phyloP scores from a whole-genome alignment of 192 early-diverging fungal genomes.

The Spizellomyces punctatus region DNA sequence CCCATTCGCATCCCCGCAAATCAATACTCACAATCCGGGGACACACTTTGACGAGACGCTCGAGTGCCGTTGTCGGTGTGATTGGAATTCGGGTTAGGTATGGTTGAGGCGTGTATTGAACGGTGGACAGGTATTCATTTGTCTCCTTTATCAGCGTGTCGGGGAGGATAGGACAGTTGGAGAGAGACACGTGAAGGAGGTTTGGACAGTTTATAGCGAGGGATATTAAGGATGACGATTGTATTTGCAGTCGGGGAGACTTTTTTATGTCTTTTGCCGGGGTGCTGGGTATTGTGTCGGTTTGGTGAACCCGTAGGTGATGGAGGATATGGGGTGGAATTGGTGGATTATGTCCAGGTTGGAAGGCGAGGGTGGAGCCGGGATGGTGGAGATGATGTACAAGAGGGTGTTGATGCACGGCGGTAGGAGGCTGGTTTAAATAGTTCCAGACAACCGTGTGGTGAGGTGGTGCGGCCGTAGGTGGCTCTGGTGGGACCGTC shows the following conservation, averaged over 20 bases:
- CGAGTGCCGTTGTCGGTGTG: conserved; percentile 2
- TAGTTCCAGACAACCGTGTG: not conserved
- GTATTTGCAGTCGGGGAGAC: conserved; percentile 13
- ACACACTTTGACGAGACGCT: conserved; percentile 10
- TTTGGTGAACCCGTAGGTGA: no score
- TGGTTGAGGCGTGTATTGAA: conserved; percentile 10
- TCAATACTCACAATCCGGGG: conserved; percentile 24
- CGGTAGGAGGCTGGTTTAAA: not conserved
- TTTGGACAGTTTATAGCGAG: conserved; percentile 26
- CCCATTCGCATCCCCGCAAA: conserved; percentile 38
- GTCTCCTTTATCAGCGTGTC: conserved; percentile 33
- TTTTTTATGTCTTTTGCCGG: not conserved
- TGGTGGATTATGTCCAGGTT: not conserved
- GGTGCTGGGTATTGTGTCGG: not conserved
- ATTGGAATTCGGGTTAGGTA: conserved; percentile 28
- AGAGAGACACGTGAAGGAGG: conserved; percentile 24
- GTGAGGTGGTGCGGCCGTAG: conserved; percentile 8
- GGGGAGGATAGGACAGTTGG: conserved; percentile 14
- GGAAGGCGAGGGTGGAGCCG: conserved; percentile 4
- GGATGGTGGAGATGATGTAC: not conserved
- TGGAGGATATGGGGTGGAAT: not conserved
- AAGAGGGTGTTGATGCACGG: conserved; percentile 3
- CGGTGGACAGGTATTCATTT: conserved; percentile 28
- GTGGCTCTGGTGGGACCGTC: not conserved
- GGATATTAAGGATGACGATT: conserved; percentile 20